Evolutionary conservation across 1,284 basidiomycete species (phyloP), one percentile per base, ranked within the genome.

Genomic region (Leucoagaricus sp.): DNA sequence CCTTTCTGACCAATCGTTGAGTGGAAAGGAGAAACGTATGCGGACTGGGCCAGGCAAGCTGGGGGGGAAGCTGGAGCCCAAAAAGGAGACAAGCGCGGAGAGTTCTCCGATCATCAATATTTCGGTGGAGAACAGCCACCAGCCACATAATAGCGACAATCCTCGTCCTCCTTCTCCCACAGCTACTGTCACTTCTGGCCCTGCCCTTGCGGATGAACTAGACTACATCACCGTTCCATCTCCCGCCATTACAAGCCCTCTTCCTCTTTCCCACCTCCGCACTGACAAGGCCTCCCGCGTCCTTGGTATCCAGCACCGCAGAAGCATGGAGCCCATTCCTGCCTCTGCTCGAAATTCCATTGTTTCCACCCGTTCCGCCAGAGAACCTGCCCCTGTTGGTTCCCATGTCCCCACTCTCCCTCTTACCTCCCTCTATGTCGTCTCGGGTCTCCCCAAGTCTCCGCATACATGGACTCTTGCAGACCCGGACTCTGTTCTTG

Each of bases 391-490:
- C 0, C 73, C 83, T 60, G 60, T 71, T 58, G 66, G 77, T 42
- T 72, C 80, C 47, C 76, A 82, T 69, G 65, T 77, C n/a, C 86
- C 89, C 12, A 83, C 86, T 31, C 76, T 87, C 46, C 89, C 90
- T 29, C 83, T 93, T 59, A 87, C 91, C 1, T 90, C 87, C 28
- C 83, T 93, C 61, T 93, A 93, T 69, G 88, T 93, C 63, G 91
- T 93, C 29, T 91, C 88, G 3, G 90, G 90, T 25, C 81, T 93
- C 44, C 90, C 91, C 25, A 93, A 93, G 69, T 87, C 85, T 31
- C 89, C 91, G 1, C 88, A 92, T 69, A 93, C 90, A n/a, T 98
- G 96, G 96, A 93, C 94, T 1, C 81, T 96, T 40, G 90, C 94
- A 0, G 95, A 98, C 71, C 86, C 89, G 3, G 94, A 96, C 70